These are phyloP conservation scores for Pichia manshurica DNA, from an alignment of 805 yeast genomes.

Conservation along the genomic window DNA sequence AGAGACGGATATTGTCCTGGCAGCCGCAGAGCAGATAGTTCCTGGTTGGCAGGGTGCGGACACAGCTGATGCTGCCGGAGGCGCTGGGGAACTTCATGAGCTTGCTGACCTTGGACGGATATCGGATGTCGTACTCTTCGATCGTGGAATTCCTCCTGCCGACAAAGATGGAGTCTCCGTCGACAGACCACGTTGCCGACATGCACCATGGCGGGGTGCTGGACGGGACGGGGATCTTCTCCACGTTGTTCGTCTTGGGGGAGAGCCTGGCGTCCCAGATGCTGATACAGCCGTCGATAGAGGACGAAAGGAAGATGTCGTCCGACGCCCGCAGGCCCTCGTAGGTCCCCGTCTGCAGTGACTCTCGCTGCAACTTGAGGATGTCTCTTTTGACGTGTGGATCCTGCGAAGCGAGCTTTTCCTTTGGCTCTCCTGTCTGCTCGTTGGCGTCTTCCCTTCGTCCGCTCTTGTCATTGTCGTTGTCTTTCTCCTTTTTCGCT, in stretches of 20 bases:
- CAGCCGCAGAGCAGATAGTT: slow-evolving; percentile 83
- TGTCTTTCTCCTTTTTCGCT: slow-evolving; percentile 21
- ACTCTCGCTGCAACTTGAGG: slow-evolving; percentile 40
- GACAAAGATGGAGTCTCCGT: slow-evolving; percentile 72
- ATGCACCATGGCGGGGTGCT: slow-evolving; percentile 92
- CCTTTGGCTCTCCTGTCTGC: not conserved
- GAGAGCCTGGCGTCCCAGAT: slow-evolving; percentile 72
- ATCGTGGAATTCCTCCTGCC: slow-evolving; percentile 89
- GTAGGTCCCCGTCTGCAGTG: slow-evolving; percentile 27
- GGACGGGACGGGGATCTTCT: slow-evolving; percentile 41
- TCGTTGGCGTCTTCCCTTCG: not conserved
- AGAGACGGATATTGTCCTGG: slow-evolving; percentile 80
- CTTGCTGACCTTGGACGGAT: slow-evolving; percentile 47
- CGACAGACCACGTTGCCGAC: slow-evolving; percentile 80
- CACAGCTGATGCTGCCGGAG: slow-evolving; percentile 85
- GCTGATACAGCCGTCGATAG: slow-evolving; percentile 74
- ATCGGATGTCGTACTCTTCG: slow-evolving; percentile 64
- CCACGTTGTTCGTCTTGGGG: slow-evolving; percentile 17
- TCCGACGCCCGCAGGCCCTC: slow-evolving; percentile 29
- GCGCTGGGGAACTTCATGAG: slow-evolving; percentile 72
- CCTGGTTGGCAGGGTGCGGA: slow-evolving; percentile 74
- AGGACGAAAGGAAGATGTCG: slow-evolving; percentile 65
- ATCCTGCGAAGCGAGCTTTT: not conserved
- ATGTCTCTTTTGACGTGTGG: slow-evolving; percentile 14
- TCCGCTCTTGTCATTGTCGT: not conserved